Evolutionary conservation across 805 yeast genomes (phyloP), one percentile per base, ranked within the genome.

Genomic region (Candida jianshihensis): DNA sequence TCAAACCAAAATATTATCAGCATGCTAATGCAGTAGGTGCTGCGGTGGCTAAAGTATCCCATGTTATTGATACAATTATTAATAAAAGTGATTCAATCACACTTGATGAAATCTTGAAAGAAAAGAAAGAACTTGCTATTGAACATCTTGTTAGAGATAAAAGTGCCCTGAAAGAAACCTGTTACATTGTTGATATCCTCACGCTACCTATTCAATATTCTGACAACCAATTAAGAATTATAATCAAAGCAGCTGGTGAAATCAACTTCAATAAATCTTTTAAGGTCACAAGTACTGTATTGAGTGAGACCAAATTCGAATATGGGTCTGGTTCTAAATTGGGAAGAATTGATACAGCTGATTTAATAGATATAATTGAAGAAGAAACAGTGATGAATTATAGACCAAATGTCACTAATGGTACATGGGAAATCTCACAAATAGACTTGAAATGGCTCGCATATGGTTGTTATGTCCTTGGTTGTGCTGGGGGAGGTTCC

Each of bases 11-110:
- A 21, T 68, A 41, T 41, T 60, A 49, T 47, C 57, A 60, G 29
- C 70, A 67, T 35, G 73, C 73, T 6, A 70, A 70, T 51, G 76
- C 75, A 4, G 66, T 70, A 36, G 74, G 73, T 31, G 72, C 74
- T 19, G 73, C 73, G 5, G 48, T 68, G 51, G 71, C 70, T 17
- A 68, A 68, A 41, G 53, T 70, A 5, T 62, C 71, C 5, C 49
- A 60, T 8, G 51, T 50, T 9, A 48, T 59, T 16, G 49, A 42
- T 21, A 38, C 40, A n/a, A 37, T 41, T 7, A 35, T 47, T 4
- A 29, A 7, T 13, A 29, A 7, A 10, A 38, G 30, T 24, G 43
- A 38, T 13, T 31, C 35, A 12, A n/a, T 25, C 7, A 19, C 25
- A n/a, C 44, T 44, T n/a, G 38, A 33, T 21, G 24, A 26, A 14